Base-by-base conservation (phyloP, 1,139 yeast species). In the Debaryomycetaceae sp. region DNA sequence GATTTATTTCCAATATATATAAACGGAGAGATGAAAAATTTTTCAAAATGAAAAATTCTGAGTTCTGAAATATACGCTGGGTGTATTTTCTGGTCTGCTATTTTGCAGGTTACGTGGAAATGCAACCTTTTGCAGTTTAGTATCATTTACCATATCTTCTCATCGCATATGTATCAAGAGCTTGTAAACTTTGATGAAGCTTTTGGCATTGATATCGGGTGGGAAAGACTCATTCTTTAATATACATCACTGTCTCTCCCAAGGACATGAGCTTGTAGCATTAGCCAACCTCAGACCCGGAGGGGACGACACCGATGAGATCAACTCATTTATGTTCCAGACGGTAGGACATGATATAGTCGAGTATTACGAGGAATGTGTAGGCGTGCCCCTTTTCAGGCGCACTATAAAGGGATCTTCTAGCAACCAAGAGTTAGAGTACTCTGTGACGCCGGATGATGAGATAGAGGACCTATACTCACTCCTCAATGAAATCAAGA, bases 281-380 rank as follows among this genome's bases (percentile, higher is more conserved):
- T 64, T 93, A 42, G 99, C 90, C 0, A 93, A 93, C 57, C 65
- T 93, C 47, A 81, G 82, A 56, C 99, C 99, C 2, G 69, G 72
- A 6, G 60, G 65, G 20, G 49, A 53, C 14, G 65, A 64, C 17
- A 53, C 58, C 13, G 79, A 77, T 52, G 99, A 93, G 62, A 70
- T 93, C 47, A 97, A 93, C 64, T 87, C 97, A 45, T 93, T 86
- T 62, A 93, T 93, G 99, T 93, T 88, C 64, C 99, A 93, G 64
- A 93, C 99, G 0, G 99, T 93, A n/a, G 99, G 99, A 0, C 95
- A 87, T 62, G 89, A 86, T 53, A 80, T 88, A 4, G 75, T 93
- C 5, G 76, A 78, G 0, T 65, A 70, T 45, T 89, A 90, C 57
- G 70, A 79, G 2, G 73, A 84, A 49, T 87, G 96, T 55, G 67